Evolutionary conservation across 2,329 filamentous ascomycete genomes (phyloP), one percentile per base, ranked within the genome.

Genomic region (Cordyceps fumosorosea): DNA sequence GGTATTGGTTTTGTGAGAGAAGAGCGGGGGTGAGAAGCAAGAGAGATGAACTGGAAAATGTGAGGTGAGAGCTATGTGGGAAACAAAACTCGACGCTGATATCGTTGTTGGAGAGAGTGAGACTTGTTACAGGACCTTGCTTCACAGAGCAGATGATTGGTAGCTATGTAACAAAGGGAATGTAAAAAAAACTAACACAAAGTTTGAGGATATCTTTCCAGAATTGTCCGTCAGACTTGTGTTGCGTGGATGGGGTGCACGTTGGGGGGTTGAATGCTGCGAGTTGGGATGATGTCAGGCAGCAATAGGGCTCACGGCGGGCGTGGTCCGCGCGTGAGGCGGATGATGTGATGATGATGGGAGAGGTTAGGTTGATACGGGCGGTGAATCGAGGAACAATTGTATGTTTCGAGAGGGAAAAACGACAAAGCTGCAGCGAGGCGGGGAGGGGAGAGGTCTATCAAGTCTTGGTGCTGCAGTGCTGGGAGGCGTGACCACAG

Each of bases 391-490:
- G 34, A 20, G 14, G 16, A 54, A 37, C 34, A 60, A 45, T 34
- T 53, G 45, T 52, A 48, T 62, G 60, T 57, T 56, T 62, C 54
- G 20, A 34, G 29, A 20, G 20, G n/a, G 18, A 57, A n/a, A 48
- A 52, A 45, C 3, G 26, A 57, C 10, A 45, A 29, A 50, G 26
- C 59, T 62, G 58, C 60, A 53, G 47, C 6, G 18, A n/a, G 45
- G 60, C 60, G 60, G 60, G 53, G 60, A 45, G 34, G 44, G 44
- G 18, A 44, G 52, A 62, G 60, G 60, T 62, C 60, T 56, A 56
- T 52, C 60, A 62, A 56, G 34, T 52, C 58, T 18, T 47, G 57
- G 34, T 37, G 11, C 34, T 37, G 34, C 34, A 37, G 34, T 37
- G 34, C 29, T 29, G 12, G 34, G 1, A 37, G 34, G 34, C 12